Percentiles rank a stretch among this genome's conserved stretches.
Conservation (phyloP, 2,329 filamentous ascomycete species). For the Lecanicillium sp. region DNA sequence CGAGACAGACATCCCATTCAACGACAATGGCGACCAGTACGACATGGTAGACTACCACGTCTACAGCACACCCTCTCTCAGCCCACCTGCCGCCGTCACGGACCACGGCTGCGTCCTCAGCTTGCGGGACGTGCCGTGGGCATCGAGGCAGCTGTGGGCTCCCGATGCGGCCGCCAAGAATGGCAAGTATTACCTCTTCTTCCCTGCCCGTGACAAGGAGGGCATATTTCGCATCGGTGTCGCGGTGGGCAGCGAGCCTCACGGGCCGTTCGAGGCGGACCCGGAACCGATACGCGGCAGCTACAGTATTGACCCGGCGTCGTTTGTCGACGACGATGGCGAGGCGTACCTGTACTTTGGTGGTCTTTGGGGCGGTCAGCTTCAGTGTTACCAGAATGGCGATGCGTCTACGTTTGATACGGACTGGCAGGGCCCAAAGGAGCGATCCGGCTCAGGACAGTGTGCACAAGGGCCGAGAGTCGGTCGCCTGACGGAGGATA, state of each 20-base stretch:
- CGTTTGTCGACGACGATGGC: constrained; percentile 55
- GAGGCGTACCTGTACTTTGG: constrained; percentile 56
- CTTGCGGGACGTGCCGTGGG: constrained; percentile 64
- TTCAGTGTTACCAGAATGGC: constrained; percentile 64
- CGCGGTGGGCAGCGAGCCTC: constrained; percentile 53
- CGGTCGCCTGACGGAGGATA: constrained; percentile 54
- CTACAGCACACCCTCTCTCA: constrained; percentile 48
- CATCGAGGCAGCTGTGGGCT: constrained; percentile 72
- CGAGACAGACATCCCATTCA: constrained; percentile 65
- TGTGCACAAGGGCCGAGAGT: constrained; percentile 61
- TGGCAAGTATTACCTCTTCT: constrained; percentile 68
- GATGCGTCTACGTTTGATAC: constrained; percentile 44
- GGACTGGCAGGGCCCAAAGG: constrained; percentile 46
- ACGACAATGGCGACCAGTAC: constrained; percentile 81
- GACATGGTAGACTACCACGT: constrained; percentile 83
- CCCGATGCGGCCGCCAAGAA: constrained; percentile 65
- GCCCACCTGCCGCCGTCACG: constrained; percentile 50
- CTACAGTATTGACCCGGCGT: constrained; percentile 71
- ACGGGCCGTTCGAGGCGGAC: constrained; percentile 64
- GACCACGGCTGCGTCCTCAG: constrained; percentile 67
- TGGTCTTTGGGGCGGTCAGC: constrained; percentile 72
- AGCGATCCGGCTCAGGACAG: constrained; percentile 48
- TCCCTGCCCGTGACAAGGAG: constrained; percentile 64
- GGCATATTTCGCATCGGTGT: constrained; percentile 70
- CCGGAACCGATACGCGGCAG: constrained; percentile 57